These are phyloP conservation scores for Cymbidium sinense DNA, from an alignment of 106 monocot species.

Conservation along the genomic window DNA sequence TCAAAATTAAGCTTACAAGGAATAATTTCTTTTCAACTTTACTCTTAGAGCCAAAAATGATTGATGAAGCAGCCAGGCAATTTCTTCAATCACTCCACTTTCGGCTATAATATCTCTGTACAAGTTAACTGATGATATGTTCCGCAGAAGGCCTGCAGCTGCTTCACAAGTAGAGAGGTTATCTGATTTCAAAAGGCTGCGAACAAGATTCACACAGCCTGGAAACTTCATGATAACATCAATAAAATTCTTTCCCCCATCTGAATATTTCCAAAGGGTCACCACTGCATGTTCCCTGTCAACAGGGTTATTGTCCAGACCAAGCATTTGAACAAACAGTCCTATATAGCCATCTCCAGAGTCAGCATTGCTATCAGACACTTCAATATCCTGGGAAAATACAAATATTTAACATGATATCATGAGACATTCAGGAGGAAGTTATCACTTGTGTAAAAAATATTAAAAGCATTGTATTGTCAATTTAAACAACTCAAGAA, in stretches of 20 bases:
- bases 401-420: background rate
- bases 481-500: background rate
- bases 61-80: slow-evolving; percentile 38
- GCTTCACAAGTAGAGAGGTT: slow-evolving; percentile 62
- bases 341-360: slow-evolving; percentile 55
- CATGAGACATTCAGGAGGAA: background rate
- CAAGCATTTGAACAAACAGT: slow-evolving; percentile 80
- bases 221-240: slow-evolving; percentile 67
- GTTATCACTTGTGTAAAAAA: background rate
- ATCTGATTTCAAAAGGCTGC: slow-evolving; percentile 68
- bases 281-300: slow-evolving; percentile 76
- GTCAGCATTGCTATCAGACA: slow-evolving; percentile 1
- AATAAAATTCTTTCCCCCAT: slow-evolving; percentile 65
- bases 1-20: background rate
- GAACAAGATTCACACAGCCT: slow-evolving; percentile 64
- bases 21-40: slow-evolving; percentile 7
- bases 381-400: slow-evolving; percentile 31
- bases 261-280: slow-evolving; percentile 74
- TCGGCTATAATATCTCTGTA: slow-evolving; percentile 53
- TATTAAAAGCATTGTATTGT: background rate
- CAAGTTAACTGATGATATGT: slow-evolving; percentile 46
- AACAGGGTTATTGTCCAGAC: slow-evolving; percentile 67
- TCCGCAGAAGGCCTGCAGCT: slow-evolving; percentile 65
- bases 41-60: slow-evolving; percentile 43
- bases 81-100: slow-evolving; percentile 78